Evolutionary conservation across 345 rosid genomes (phyloP), one percentile per base, ranked within the genome.

Genomic region (Eutrema japonicum): DNA sequence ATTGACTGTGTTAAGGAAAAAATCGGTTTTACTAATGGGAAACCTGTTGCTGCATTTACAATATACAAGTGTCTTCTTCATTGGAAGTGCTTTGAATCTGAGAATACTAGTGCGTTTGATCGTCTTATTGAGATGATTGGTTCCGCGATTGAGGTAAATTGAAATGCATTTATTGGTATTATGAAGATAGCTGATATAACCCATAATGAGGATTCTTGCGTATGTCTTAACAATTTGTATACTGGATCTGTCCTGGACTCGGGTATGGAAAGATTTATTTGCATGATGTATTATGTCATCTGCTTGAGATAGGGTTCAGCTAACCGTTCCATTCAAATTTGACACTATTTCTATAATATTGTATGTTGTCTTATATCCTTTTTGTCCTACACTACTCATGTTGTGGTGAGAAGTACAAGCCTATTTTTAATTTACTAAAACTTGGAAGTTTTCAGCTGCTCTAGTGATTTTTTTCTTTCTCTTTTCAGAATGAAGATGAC

Each of bases 61-160:
- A 90, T 90, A 71, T 95, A 95, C 77, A 92, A 83, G 72, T 95
- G 97, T 81, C 99, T 92, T 74, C 93, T 95, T 72, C 90, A 89
- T 48, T 92, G 99, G 98, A 95, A 95, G 76, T 95, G 96, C 54
- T 95, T 92, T 79, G 99, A 92, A 82, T 97, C 98, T 10, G 98
- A 95, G 76, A 92, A 84, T 81, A 90, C 97, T 54, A 95, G 82
- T 80, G 97, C 90, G 40, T 95, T 95, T 83, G 98, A 95, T 80
- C 91, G 94, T 68, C 98, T 95, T 29, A 86, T 95, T 84, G 97
- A 95, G 83, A 87, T 90, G 97, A 95, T 95, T 68, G 99, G 99
- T 85, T 88, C 94, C 68, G 97, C 91, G 12, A 90, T 95, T 69
- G 97, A 95, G 98, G 99, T 95, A 82, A 71, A 55, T 5, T 26